Evolutionary conservation across 495 filamentous ascomycete species (phyloP), one percentile per base, ranked within the genome.

Genomic region (Annulohypoxylon bovei): DNA sequence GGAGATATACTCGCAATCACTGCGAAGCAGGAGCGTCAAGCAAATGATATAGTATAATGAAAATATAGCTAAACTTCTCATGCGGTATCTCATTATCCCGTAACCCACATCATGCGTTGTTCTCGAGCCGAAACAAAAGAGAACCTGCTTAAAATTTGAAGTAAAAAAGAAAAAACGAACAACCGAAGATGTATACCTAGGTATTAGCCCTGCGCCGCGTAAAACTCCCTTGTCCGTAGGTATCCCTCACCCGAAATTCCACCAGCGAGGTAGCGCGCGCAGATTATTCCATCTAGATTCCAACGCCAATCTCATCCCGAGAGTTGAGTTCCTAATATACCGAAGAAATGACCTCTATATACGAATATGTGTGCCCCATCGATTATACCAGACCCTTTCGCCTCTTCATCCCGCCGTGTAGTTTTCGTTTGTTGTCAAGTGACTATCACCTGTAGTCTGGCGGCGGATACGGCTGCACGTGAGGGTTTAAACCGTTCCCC

Each of bases 231-330:
- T 12, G n/a, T 58, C n/a, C 40, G 22, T 49, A 12, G 16, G 22
- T 52, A 47, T 25, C 20, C 46, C 46, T n/a, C 47, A 57, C 18
- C 33, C 28, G 4, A 50, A 30, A 9, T 50, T 50, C 49, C 28
- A 18, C 39, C 20, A 27, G 18, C 12, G 23, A 52, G 16, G 42
- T 55, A 59, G 52, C 37, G 52, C 35, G 56, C 52, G 53, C 50
- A 52, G 55, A 62, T 54, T 60, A 40, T 53, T 50, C 59, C 53
- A 23, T 71, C 69, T 71, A 63, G 42, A 62, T 30, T 62, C 35
- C 50, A 71, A 67, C 62, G 42, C 68, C 52, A 59, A 16, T 42
- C 20, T 57, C 37, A 30, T 22, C 55, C 49, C 8, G 30, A 49
- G 55, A 27, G 18, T 25, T 37, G 27, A 32, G n/a, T 44, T 27